phyloP scores from a whole-genome alignment of 2,329 filamentous ascomycete genomes.

The Xylaria hypoxylon region DNA sequence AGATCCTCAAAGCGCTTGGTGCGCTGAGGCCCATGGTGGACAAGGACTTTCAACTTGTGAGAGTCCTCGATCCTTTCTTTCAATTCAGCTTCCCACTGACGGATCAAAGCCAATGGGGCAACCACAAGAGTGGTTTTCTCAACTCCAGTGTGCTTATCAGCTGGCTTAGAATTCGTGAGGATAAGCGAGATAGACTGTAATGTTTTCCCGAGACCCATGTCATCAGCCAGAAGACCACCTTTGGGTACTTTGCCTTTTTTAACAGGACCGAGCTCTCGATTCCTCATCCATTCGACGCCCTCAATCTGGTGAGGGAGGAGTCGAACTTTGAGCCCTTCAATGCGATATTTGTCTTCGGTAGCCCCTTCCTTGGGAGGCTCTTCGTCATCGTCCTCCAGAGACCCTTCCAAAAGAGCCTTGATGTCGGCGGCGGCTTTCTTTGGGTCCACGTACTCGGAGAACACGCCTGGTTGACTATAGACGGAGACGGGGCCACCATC shows the following conservation, averaged over 20 bases:
- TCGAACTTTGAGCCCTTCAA: constrained; percentile 87
- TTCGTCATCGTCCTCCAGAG: constrained; percentile 77
- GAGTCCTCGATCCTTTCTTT: constrained; percentile 79
- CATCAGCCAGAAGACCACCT: constrained; percentile 94
- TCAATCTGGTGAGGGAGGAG: constrained; percentile 94
- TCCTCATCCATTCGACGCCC: constrained; percentile 93
- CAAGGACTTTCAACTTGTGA: constrained; percentile 81
- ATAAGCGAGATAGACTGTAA: constrained; percentile 92
- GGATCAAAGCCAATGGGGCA: constrained; percentile 91
- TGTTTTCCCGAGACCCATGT: constrained; percentile 98
- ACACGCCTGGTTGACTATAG: constrained; percentile 57
- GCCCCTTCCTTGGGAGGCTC: constrained; percentile 60
- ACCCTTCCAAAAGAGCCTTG: constrained; percentile 84
- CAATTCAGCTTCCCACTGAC: constrained; percentile 97
- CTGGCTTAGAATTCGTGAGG: constrained; percentile 81
- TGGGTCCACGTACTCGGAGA: constrained; percentile 74
- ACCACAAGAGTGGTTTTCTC: constrained; percentile 90
- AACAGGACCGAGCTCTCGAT: constrained; percentile 86
- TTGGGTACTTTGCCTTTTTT: constrained; percentile 87
- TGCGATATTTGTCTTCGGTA: constrained; percentile 64
- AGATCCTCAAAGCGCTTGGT: constrained; percentile 83
- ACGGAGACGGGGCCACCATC: constrained; percentile 46
- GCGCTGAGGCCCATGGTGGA: constrained; percentile 90
- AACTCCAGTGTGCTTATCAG: constrained; percentile 67
- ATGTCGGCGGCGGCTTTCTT: constrained; percentile 79